These are phyloP conservation scores for Ballota nigra DNA, from an alignment of 257 asterid genomes.

Conservation along the genomic window DNA sequence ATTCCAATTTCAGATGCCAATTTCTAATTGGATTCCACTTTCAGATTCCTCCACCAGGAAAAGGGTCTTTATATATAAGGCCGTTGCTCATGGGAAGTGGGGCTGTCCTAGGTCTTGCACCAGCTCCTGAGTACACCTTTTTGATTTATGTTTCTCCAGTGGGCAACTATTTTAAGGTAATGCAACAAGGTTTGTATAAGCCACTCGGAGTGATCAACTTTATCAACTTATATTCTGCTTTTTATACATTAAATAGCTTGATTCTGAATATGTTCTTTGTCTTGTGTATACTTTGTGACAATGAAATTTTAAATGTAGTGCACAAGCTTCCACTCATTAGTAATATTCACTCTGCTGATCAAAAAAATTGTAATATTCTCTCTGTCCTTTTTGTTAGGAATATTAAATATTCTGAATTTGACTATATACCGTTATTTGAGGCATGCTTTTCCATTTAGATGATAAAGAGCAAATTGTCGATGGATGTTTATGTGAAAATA, in stretches of 20 bases:
- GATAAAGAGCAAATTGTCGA: neutral
- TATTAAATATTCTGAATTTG: neutral
- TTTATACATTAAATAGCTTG: neutral
- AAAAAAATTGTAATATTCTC: neutral
- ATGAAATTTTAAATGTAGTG: neutral
- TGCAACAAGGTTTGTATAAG: neutral
- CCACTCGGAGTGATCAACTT: neutral
- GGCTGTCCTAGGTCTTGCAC: conserved; percentile 95
- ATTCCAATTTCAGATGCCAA: neutral
- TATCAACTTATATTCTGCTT: neutral
- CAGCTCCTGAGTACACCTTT: conserved; percentile 96
- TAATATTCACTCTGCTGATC: neutral
- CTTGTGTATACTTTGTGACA: neutral
- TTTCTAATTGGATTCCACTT: conserved; percentile 21
- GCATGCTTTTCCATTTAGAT: neutral
- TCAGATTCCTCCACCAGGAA: conserved; percentile 97
- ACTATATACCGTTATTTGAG: neutral
- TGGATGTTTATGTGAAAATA: neutral
- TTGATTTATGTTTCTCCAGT: conserved; percentile 91
- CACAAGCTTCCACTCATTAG: neutral
- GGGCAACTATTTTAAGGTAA: conserved; percentile 95
- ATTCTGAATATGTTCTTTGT: neutral
- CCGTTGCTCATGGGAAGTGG: conserved; percentile 99
- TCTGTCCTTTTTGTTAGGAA: neutral
- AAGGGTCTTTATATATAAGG: conserved; percentile 86